Evolutionary conservation across 306 rosid species (phyloP).

Genomic region (Cicer judaicum): DNA sequence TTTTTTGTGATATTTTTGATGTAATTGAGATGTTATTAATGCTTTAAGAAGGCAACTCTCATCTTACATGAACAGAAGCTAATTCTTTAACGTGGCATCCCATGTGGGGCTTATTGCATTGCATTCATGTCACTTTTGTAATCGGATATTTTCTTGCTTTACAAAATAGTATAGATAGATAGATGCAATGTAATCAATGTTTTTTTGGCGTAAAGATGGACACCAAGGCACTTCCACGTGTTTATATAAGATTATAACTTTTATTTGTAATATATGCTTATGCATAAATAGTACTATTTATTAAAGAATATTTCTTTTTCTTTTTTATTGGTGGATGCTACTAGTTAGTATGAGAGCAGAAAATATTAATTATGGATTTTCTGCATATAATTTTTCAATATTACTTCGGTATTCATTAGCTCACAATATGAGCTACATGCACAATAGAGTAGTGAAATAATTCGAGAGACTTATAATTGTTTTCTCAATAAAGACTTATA

Average conservation of each 20-base stretch:
- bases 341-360: too few species aligned
- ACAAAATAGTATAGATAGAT: conserved; percentile 1
- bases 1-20: neutral
- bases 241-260: conserved; percentile 37
- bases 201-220: conserved; percentile 29
- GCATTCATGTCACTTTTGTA: conserved; percentile 44
- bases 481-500: too few species aligned
- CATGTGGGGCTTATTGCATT: conserved; percentile 35
- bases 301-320: too few species aligned
- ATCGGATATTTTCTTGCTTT: conserved; percentile 39
- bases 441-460: too few species aligned
- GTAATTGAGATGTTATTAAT: conserved; percentile 5
- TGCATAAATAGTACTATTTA: too few species aligned
- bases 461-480: too few species aligned
- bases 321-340: too few species aligned
- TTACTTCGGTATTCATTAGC: too few species aligned
- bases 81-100: conserved; percentile 43
- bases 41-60: conserved; percentile 45
- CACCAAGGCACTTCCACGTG: conserved; percentile 38
- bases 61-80: conserved; percentile 28
- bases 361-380: too few species aligned
- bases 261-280: neutral
- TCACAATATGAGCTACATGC: too few species aligned
- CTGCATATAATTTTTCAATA: too few species aligned
- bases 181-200: conserved; percentile 33